phyloP scores from a whole-genome alignment of 73 alveolate species.

The Uronychia setigera region DNA sequence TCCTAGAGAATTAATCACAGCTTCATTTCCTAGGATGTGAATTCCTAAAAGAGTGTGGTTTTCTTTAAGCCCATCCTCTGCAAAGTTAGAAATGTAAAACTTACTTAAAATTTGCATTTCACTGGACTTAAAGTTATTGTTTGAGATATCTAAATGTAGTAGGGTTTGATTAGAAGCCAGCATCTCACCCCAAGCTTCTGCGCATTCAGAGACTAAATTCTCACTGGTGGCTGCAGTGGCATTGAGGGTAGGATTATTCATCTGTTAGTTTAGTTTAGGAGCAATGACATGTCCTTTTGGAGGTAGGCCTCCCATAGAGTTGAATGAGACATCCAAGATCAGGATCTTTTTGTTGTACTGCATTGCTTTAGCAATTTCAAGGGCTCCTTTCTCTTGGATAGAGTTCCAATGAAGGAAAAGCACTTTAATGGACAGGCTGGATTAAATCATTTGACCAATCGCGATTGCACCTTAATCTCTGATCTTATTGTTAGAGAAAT shows the following conservation, averaged over 20 bases:
- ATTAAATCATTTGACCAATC: constrained; percentile 15
- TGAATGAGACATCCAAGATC: constrained; percentile 68
- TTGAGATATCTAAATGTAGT: constrained; percentile 75
- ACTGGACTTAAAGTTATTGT: background rate
- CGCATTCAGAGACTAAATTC: background rate
- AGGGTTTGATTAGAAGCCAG: constrained; percentile 37
- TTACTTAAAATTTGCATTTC: background rate
- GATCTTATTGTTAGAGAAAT: constrained; percentile 12
- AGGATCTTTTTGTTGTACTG: constrained; percentile 26
- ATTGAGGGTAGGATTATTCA: background rate
- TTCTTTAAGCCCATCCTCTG: constrained; percentile 68
- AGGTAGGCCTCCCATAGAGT: constrained; percentile 75
- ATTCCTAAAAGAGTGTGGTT: constrained; percentile 88
- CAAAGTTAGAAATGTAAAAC: background rate
- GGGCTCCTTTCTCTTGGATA: constrained; percentile 63
- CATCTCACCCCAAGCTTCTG: constrained; percentile 23
- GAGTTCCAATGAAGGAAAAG: constrained; percentile 58
- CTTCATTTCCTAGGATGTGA: constrained; percentile 89
- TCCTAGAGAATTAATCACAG: constrained; percentile 79
- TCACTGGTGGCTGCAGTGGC: background rate
- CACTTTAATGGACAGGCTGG: constrained; percentile 1
- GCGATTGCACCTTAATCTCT: constrained; percentile 15
- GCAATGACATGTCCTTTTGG: too few species aligned
- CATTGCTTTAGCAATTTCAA: constrained; percentile 44
- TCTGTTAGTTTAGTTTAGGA: background rate